A percentile compares a stretch with the other conserved stretches of the same genome.
phyloP scores from a whole-genome alignment of 352 stramenopile species.

The Pythium periplocum region DNA sequence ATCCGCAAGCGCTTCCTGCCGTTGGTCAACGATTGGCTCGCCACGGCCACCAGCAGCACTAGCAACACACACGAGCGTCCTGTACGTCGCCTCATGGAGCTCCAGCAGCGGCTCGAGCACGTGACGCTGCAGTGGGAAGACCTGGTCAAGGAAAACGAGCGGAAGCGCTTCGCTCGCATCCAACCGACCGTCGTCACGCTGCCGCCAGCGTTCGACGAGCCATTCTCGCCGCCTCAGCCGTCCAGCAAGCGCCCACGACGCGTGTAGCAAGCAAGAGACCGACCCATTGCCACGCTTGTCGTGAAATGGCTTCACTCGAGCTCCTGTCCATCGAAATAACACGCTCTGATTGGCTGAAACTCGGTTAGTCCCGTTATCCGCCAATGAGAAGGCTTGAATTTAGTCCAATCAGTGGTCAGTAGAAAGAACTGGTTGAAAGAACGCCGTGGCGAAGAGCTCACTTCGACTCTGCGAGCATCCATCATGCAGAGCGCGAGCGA shows the following conservation, averaged over 20 bases:
- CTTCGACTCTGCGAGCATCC: too few relatives aligned
- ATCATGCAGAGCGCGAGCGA: conserved; percentile 17
- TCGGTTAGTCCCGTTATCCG: conserved; percentile 9
- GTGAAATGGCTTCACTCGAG: conserved; percentile 20
- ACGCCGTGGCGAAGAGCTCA: background rate
- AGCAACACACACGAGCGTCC: too few relatives aligned
- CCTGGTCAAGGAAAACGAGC: conserved; percentile 29
- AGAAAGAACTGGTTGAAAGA: conserved; percentile 24
- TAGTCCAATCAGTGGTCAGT: background rate
- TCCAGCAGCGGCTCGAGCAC: conserved; percentile 22
- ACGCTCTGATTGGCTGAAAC: conserved; percentile 15
- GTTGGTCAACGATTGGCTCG: conserved; percentile 48
- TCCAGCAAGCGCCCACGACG: background rate
- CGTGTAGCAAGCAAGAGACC: too few relatives aligned
- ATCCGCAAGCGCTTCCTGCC: conserved; percentile 74
- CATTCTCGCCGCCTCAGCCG: conserved; percentile 6
- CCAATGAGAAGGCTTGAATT: conserved; percentile 7
- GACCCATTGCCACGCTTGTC: too few relatives aligned
- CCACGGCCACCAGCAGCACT: background rate
- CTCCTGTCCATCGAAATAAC: conserved; percentile 1
- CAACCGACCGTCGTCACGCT: conserved; percentile 23
- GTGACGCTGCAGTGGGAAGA: conserved; percentile 36
- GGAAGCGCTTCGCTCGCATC: conserved; percentile 24
- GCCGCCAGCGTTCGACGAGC: background rate
- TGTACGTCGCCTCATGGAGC: background rate